Base-by-base conservation (phyloP, 805 yeast genomes). In the Wickerhamomyces xylosicus region DNA sequence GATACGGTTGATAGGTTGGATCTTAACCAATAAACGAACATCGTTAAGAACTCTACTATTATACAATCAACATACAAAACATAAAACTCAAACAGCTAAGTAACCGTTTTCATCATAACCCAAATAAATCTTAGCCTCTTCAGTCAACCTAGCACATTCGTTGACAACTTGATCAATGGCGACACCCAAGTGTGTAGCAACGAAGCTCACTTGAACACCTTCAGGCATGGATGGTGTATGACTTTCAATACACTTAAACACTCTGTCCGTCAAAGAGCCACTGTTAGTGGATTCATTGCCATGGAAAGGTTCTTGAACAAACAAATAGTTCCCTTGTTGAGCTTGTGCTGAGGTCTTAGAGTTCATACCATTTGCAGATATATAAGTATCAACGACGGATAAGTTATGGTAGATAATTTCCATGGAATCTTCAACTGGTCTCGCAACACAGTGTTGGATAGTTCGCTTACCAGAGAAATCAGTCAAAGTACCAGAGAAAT, bases 191-290 rank as follows among this genome's bases (percentile, higher is more conserved):
- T 68, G 64, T 50, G 77, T 83, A 13, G 78, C 67, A 42, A 83
- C 72, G 44, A 74, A 65, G 40, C 69, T 72, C 11, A 75, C 63
- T 18, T 85, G 86, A n/a, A 82, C 86, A 48, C 90, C 90, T 54
- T 82, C 87, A 35, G 68, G 72, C 83, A 77, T 80, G 37, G 69
- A 62, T 44, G 67, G 63, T 39, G 79, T 59, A 53, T 71, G 63
- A 43, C 71, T 67, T 49, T 66, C 59, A 42, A 77, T 63, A 37
- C 73, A 67, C 17, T 67, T 64, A 42, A 66, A 59, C 39, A 78
- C 66, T 48, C 57, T 63, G 36, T 74, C 78, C n/a, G 63, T 51
- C 31, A 50, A 54, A 20, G 41, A 61, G 34, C 45, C 46, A 31
- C 51, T 55, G 29, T 50, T 46, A 31, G 49, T 58, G 32, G 50